Conservation (phyloP, 2,329 filamentous ascomycete species). For the Neopestalotiopsis rosae region DNA sequence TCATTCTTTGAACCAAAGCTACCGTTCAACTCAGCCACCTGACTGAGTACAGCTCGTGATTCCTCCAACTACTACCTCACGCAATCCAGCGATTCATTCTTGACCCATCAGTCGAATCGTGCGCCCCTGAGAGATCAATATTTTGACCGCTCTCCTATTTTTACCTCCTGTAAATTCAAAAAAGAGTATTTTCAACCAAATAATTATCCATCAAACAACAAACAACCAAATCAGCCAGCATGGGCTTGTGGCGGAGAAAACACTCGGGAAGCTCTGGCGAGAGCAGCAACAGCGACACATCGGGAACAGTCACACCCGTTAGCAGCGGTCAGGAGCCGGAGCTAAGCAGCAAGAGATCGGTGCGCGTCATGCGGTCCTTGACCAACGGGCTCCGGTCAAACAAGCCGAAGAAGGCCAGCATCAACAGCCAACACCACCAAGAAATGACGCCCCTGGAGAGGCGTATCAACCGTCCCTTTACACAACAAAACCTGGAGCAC, state of each 20-base stretch:
- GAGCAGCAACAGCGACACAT: conserved; percentile 20
- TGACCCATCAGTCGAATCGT: no score
- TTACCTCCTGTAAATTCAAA: neutral
- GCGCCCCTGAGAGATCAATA: neutral
- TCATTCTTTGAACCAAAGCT: no score
- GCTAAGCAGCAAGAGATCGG: conserved; percentile 25
- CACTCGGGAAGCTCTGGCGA: conserved; percentile 28
- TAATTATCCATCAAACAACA: neutral
- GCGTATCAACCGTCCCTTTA: conserved; percentile 36
- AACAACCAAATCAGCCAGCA: conserved; percentile 1
- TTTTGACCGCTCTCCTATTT: neutral
- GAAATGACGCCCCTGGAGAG: conserved; percentile 18
- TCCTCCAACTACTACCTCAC: no score
- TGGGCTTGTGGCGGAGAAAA: conserved; percentile 31
- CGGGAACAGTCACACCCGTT: conserved; percentile 28
- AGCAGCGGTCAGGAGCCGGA: conserved; percentile 26
- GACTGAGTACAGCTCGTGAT: no score
- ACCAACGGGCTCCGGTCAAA: conserved; percentile 25
- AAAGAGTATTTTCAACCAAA: neutral
- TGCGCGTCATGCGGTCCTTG: conserved; percentile 28
- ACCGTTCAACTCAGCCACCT: no score
- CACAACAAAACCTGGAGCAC: conserved; percentile 38
- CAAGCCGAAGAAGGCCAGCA: conserved; percentile 22
- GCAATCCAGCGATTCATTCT: no score
- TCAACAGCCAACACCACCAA: neutral